These are phyloP conservation scores for Ophiostoma ulmi DNA, from an alignment of 2,329 filamentous ascomycete genomes.

Conservation along the genomic window DNA sequence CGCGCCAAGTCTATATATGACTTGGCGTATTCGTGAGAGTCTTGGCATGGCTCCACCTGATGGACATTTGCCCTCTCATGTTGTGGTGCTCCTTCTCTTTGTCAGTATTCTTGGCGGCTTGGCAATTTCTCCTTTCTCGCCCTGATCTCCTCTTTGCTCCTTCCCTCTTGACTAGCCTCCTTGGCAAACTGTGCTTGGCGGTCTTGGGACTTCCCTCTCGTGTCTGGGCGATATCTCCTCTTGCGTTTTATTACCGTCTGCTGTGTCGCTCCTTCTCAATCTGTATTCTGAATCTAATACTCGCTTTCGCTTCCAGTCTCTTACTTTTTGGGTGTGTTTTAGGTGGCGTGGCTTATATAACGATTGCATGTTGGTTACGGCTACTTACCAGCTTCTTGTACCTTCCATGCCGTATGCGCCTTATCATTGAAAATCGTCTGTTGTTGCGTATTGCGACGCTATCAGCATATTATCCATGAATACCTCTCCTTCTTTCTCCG, in stretches of 20 bases:
- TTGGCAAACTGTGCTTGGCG: constrained; percentile 4
- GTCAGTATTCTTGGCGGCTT: constrained; percentile 13
- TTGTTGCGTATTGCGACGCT: not conserved
- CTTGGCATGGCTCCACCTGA: constrained; percentile 27
- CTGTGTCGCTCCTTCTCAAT: not conserved
- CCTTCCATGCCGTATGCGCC: not conserved
- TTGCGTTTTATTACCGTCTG: not conserved
- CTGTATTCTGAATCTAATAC: not conserved
- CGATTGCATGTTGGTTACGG: not conserved
- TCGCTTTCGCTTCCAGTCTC: not conserved
- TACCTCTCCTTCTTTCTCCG: not conserved
- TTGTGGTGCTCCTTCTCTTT: constrained; percentile 3
- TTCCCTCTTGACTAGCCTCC: not conserved
- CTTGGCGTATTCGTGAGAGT: constrained; percentile 25
- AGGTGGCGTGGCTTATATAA: not conserved
- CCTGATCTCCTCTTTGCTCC: constrained; percentile 12
- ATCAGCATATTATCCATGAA: not conserved
- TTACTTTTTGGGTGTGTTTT: not conserved
- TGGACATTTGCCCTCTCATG: constrained; percentile 10
- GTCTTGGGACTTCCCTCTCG: not conserved
- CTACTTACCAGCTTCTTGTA: not conserved
- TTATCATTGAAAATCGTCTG: not conserved
- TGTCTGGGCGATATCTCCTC: constrained; percentile 4
- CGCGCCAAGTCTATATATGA: constrained; percentile 29
- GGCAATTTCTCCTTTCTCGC: constrained; percentile 8